Evolutionary conservation across 2,329 filamentous ascomycete species (phyloP).

Genomic region (Fusarium succisae): DNA sequence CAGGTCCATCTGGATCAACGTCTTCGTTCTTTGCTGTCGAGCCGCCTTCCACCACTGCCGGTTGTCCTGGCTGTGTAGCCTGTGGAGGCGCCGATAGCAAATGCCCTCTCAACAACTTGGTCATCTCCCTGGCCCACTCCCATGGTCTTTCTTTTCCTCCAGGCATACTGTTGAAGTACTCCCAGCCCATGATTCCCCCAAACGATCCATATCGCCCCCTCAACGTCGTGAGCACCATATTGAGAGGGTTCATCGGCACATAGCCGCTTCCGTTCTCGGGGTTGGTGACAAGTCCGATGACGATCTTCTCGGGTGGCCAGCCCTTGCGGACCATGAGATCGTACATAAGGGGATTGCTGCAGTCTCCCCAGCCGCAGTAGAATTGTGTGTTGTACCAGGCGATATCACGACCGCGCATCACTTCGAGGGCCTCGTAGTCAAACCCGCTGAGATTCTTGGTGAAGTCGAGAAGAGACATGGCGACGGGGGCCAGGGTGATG

Average conservation of each 20-base stretch:
- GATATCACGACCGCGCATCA: slow-evolving; percentile 71
- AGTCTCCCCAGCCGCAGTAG: slow-evolving; percentile 86
- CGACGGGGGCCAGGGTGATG: slow-evolving; percentile 84
- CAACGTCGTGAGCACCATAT: slow-evolving; percentile 54
- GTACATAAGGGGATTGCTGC: slow-evolving; percentile 58
- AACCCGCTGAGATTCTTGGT: slow-evolving; percentile 79
- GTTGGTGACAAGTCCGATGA: slow-evolving; percentile 84
- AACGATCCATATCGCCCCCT: slow-evolving; percentile 69
- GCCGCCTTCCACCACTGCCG: background rate
- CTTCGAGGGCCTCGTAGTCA: slow-evolving; percentile 79
- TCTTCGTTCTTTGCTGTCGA: slow-evolving; percentile 1
- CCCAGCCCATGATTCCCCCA: slow-evolving; percentile 94
- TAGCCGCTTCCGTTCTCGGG: slow-evolving; percentile 73
- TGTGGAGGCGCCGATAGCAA: slow-evolving; percentile 1
- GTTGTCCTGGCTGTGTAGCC: background rate
- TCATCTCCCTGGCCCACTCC: slow-evolving; percentile 81
- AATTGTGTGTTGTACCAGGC: slow-evolving; percentile 93
- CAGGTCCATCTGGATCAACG: slow-evolving; percentile 41
- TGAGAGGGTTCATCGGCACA: slow-evolving; percentile 59
- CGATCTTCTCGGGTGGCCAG: slow-evolving; percentile 77
- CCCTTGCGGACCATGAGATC: slow-evolving; percentile 66
- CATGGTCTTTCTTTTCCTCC: slow-evolving; percentile 71
- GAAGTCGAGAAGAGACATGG: slow-evolving; percentile 70
- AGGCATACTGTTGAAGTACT: slow-evolving; percentile 87
- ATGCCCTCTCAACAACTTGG: slow-evolving; percentile 51